These are phyloP conservation scores for Bacterosira constricta DNA, from an alignment of 108 stramenopile genomes.

Conservation along the genomic window DNA sequence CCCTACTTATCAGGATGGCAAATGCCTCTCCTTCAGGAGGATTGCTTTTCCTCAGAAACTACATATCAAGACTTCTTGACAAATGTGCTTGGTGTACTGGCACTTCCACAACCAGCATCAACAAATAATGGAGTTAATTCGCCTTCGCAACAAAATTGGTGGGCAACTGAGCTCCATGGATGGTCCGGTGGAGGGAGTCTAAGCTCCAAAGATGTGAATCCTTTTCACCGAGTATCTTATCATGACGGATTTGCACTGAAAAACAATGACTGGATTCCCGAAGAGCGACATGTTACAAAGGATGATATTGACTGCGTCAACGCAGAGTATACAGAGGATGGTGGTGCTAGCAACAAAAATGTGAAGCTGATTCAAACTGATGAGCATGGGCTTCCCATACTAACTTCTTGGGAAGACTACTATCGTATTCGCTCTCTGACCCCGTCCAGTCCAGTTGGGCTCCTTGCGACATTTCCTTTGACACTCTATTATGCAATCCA, in stretches of 20 bases:
- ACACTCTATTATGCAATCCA: conserved; percentile 81
- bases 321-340: too few relatives aligned
- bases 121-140: neutral
- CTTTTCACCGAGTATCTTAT: conserved; percentile 55
- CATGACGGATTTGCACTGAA: conserved; percentile 67
- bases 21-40: conserved; percentile 41
- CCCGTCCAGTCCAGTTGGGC: conserved; percentile 64
- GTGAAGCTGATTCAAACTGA: conserved; percentile 27
- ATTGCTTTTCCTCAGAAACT: conserved; percentile 60
- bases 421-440: conserved; percentile 69
- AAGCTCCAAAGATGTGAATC: conserved; percentile 66
- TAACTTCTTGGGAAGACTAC: conserved; percentile 79
- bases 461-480: conserved; percentile 82
- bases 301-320: conserved; percentile 30
- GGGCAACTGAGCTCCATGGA: conserved; percentile 76
- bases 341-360: conserved; percentile 7
- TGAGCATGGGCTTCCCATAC: conserved; percentile 45
- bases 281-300: conserved; percentile 42
- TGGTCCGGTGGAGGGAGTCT: conserved; percentile 74
- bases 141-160: conserved; percentile 50
- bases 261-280: conserved; percentile 55
- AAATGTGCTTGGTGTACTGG: conserved; percentile 37
- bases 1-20: conserved; percentile 63
- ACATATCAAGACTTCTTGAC: conserved; percentile 60
- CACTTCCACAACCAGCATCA: neutral